These are phyloP conservation scores for Dicorynia guianensis DNA, from an alignment of 306 rosid species.

Conservation along the genomic window DNA sequence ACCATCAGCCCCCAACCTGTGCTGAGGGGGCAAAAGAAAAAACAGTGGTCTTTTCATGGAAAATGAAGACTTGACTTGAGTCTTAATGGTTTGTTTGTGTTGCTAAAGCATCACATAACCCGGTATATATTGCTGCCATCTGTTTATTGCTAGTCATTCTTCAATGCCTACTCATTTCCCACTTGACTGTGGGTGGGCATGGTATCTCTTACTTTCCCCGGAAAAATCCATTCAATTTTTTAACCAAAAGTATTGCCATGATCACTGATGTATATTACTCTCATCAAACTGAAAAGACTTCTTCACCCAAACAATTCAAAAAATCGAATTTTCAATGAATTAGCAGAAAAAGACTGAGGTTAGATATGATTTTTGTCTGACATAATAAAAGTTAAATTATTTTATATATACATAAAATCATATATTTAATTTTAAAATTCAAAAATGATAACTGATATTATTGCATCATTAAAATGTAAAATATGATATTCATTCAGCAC, in stretches of 20 bases:
- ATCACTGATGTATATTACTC: too few relatives aligned
- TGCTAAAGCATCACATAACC: not conserved
- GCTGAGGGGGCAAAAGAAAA: not conserved
- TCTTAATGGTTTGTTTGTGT: not conserved
- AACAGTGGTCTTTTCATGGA: not conserved
- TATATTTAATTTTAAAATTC: too few relatives aligned
- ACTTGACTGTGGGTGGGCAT: not conserved
- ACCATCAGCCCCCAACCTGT: not conserved
- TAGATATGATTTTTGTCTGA: too few relatives aligned
- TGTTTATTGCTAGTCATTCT: not conserved
- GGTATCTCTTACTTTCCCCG: not conserved
- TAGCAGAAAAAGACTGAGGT: too few relatives aligned
- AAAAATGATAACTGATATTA: too few relatives aligned
- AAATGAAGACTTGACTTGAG: not conserved
- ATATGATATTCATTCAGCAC: too few relatives aligned
- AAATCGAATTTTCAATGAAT: too few relatives aligned
- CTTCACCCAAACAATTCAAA: not conserved
- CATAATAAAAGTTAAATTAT: too few relatives aligned
- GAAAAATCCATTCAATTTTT: not conserved
- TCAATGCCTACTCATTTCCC: slow-evolving; percentile 26
- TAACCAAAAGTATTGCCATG: too few relatives aligned
- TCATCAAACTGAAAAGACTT: not conserved
- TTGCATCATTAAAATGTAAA: too few relatives aligned
- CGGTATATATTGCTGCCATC: not conserved
- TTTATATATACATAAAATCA: too few relatives aligned